A percentile compares a stretch with the other conserved stretches of the same genome.
Evolutionary conservation across 2,329 filamentous ascomycete species (phyloP).

Genomic region (Claviceps sp.): DNA sequence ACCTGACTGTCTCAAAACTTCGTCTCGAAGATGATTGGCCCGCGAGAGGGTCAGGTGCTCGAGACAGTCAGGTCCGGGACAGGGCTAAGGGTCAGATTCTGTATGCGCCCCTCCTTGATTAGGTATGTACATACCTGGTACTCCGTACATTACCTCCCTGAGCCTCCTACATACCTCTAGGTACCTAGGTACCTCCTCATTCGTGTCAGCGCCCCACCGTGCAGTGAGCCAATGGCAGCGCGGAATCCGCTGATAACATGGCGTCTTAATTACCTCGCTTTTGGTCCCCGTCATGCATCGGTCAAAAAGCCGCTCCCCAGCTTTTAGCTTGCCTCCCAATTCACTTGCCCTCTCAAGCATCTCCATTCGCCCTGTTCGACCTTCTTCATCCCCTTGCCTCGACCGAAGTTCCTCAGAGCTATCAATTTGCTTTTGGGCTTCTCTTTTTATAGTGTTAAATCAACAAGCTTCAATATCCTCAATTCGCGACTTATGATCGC

Average conservation of each 20-base stretch:
- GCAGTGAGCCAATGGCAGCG: not conserved
- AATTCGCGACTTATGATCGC: not conserved
- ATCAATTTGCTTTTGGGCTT: not conserved
- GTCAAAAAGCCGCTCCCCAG: not conserved
- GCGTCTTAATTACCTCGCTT: not conserved
- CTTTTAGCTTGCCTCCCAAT: too few relatives aligned
- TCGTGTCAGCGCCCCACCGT: too few relatives aligned
- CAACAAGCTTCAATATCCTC: not conserved
- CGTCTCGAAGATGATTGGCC: too few relatives aligned
- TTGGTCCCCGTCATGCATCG: not conserved
- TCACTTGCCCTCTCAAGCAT: not conserved
- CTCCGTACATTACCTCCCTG: too few relatives aligned
- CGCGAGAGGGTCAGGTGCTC: too few relatives aligned
- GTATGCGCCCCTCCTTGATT: too few relatives aligned
- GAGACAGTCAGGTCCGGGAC: too few relatives aligned
- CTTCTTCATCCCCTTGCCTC: not conserved
- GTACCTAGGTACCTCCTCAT: not conserved
- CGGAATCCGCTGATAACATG: not conserved
- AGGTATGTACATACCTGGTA: too few relatives aligned
- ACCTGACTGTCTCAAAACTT: too few relatives aligned
- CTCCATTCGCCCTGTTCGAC: not conserved
- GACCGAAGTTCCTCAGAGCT: not conserved
- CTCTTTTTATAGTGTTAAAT: not conserved
- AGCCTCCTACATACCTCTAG: too few relatives aligned
- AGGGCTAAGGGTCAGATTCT: too few relatives aligned